Evolutionary conservation across 257 asterid genomes (phyloP).

Genomic region (Fraxinus excelsior): DNA sequence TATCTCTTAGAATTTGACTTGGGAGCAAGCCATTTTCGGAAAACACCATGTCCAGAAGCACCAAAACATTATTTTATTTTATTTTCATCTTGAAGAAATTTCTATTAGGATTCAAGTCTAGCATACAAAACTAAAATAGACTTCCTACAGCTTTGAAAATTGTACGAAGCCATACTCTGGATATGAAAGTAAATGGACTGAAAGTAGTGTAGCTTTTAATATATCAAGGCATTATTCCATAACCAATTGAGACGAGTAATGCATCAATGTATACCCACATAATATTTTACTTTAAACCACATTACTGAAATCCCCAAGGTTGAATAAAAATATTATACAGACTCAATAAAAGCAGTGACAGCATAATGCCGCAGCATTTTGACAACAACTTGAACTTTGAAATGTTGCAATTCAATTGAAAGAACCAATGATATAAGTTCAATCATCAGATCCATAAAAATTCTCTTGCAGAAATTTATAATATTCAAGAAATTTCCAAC

Average conservation of each 20-base stretch:
- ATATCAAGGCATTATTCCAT: background rate
- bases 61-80: background rate
- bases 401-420: background rate
- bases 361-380: background rate
- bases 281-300: background rate
- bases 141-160: background rate
- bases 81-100: background rate
- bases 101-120: background rate
- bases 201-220: background rate
- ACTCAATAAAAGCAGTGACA: background rate
- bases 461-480: background rate
- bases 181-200: background rate
- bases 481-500: background rate
- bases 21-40: background rate
- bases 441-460: background rate
- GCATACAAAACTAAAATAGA: background rate
- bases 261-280: background rate
- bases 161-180: background rate
- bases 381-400: background rate
- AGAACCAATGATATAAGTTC: background rate
- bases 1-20: background rate
- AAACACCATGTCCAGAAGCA: background rate
- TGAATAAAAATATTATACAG: background rate
- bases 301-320: background rate
- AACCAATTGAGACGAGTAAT: background rate